Percentiles rank a stretch among this genome's conserved stretches.
phyloP scores from a whole-genome alignment of 495 filamentous ascomycete species.

The Xylaria telfairii region DNA sequence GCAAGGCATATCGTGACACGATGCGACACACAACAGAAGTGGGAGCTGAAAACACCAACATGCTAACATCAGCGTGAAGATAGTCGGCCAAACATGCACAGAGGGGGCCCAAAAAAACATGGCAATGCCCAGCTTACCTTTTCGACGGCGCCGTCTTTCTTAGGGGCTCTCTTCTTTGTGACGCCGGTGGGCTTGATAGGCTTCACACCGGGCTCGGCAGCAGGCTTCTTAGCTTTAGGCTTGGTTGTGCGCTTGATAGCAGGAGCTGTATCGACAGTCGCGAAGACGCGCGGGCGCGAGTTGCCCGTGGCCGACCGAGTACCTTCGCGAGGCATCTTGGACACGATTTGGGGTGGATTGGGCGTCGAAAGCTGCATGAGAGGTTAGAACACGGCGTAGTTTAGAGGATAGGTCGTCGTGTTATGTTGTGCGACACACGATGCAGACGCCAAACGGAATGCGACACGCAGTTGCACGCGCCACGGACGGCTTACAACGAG shows the following conservation, averaged over 20 bases:
- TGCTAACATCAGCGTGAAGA: not conserved
- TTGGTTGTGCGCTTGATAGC: conserved; percentile 53
- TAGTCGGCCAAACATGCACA: not conserved
- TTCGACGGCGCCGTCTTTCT: conserved; percentile 55
- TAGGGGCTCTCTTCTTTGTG: conserved; percentile 57
- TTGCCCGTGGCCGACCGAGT: conserved; percentile 62
- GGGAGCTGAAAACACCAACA: not conserved
- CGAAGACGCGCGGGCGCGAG: conserved; percentile 60
- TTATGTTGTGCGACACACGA: conserved; percentile 30
- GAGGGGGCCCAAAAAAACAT: conserved; percentile 11
- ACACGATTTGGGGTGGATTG: conserved; percentile 28
- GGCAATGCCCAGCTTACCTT: conserved; percentile 48
- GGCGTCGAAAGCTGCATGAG: conserved; percentile 33
- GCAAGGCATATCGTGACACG: not conserved
- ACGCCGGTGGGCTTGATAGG: conserved; percentile 59
- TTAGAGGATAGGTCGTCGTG: conserved; percentile 1
- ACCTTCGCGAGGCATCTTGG: conserved; percentile 61
- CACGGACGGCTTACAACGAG: conserved; percentile 17
- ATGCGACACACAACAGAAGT: not conserved
- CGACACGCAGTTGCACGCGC: conserved; percentile 30
- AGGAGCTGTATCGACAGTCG: conserved; percentile 55
- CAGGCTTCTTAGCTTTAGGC: conserved; percentile 46
- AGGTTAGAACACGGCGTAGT: conserved; percentile 32
- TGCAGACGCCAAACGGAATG: conserved; percentile 36
- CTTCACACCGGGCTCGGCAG: conserved; percentile 45